Conservation (phyloP, 1,284 basidiomycete genomes). For the Cerioporus squamosus region DNA sequence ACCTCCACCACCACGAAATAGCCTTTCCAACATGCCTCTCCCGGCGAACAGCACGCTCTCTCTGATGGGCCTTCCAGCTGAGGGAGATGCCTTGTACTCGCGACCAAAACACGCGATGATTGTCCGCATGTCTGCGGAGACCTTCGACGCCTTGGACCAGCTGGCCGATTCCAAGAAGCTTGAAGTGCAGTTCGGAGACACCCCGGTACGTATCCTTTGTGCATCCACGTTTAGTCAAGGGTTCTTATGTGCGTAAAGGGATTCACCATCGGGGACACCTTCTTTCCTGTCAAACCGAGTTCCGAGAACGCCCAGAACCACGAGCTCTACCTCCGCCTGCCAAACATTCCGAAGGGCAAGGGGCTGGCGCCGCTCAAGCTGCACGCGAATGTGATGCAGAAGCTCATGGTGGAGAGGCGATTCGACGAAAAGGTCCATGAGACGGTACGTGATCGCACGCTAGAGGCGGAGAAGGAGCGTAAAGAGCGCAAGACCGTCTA, state of each 20-base stretch:
- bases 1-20: conserved; percentile 3
- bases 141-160: conserved; percentile 64
- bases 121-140: conserved; percentile 70
- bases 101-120: conserved; percentile 74
- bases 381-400: conserved; percentile 72
- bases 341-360: conserved; percentile 51
- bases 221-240: neutral
- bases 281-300: conserved; percentile 59
- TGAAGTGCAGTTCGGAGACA: conserved; percentile 63
- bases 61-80: conserved; percentile 57
- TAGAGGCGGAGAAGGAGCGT: conserved; percentile 60
- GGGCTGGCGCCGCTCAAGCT: conserved; percentile 63
- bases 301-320: conserved; percentile 57
- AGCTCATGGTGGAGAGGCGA: conserved; percentile 64
- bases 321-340: conserved; percentile 71
- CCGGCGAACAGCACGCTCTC: conserved; percentile 55
- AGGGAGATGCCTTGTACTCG: conserved; percentile 56
- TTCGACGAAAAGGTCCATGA: conserved; percentile 55
- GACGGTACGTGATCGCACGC: conserved; percentile 59
- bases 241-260: conserved; percentile 45
- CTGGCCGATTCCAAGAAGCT: conserved; percentile 50
- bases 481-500: conserved; percentile 54
- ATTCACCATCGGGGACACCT: conserved; percentile 63
- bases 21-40: conserved; percentile 58
- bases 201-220: conserved; percentile 47